These are phyloP conservation scores for Diospyros kaki DNA, from an alignment of 148 eudicot genomes.

Conservation along the genomic window DNA sequence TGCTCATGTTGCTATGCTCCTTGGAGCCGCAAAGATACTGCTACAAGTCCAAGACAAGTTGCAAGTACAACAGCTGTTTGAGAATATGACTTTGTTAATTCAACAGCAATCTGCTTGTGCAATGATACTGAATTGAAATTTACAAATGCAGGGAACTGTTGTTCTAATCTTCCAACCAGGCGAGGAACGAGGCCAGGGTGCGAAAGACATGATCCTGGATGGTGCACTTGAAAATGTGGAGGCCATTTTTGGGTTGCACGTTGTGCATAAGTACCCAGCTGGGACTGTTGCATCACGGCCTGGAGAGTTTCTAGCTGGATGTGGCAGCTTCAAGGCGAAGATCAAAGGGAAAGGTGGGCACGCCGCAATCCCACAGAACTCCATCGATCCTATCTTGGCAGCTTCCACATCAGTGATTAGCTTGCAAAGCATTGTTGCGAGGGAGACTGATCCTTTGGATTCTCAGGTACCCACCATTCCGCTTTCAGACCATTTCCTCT, in stretches of 20 bases:
- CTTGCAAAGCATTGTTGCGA: conserved; percentile 37
- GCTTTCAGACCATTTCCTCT: background rate
- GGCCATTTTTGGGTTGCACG: conserved; percentile 35
- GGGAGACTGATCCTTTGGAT: conserved; percentile 41
- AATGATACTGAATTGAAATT: background rate
- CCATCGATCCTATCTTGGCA: conserved; percentile 39
- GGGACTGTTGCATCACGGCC: conserved; percentile 29
- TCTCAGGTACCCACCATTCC: conserved; percentile 23
- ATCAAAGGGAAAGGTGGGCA: conserved; percentile 27
- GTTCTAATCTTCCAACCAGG: conserved; percentile 41
- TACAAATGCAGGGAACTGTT: conserved; percentile 30
- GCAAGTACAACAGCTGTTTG: conserved; percentile 11
- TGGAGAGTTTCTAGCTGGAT: conserved; percentile 37
- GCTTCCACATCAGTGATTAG: conserved; percentile 30
- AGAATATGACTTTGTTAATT: too few relatives aligned
- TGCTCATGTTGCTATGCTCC: conserved; percentile 48
- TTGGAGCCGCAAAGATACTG: conserved; percentile 40
- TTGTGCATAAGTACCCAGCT: conserved; percentile 16
- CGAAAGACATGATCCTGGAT: conserved; percentile 31
- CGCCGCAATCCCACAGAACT: conserved; percentile 24
- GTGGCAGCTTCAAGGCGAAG: conserved; percentile 33
- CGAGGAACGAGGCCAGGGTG: conserved; percentile 39
- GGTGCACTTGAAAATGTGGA: conserved; percentile 27
- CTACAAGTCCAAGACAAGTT: conserved; percentile 24
- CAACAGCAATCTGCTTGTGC: background rate